Base-by-base conservation (phyloP, 306 rosid genomes). In the Corylus heterophylla region DNA sequence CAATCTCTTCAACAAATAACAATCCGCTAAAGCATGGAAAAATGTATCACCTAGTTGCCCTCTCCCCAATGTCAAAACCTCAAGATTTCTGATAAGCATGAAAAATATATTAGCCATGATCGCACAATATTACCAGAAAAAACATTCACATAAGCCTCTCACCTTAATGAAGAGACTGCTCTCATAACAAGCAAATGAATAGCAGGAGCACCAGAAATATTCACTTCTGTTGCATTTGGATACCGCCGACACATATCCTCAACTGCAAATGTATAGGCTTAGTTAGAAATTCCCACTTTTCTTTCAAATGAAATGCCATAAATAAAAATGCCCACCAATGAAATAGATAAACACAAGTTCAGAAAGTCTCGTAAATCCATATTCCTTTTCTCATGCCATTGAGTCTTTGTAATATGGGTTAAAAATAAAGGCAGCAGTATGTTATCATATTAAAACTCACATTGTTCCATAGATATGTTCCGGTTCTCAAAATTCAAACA, bases 221-320 rank as follows among this genome's bases (percentile, higher is more conserved):
- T 93, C 83, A 96, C 85, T 72, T 89, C 93, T 59, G 97, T 91
- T 42, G 98, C 99, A 87, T 91, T 96, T 13, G 99, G 99, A 88
- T 96, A 96, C 58, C 98, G 92, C 79, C 89, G 86, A 85, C 99
- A 93, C 92, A 96, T 89, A 85, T 93, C 94, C 85, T 90, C 99
- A 84, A 96, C 99, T 96, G 91, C 69, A 86, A 73, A 81, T 59
- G 47, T 63, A 85, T 27, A 63, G 16, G 17, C 8, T 7, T 16
- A 83, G 76, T 62, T 63, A 74, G 31, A 54, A 78, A 80, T 87
- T 51, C 81, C 85, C 75, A 81, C 55, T 52, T 29, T 70, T 62
- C 22, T 51, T 75, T 27, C 12, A 29, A 25, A 16, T 5, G 11
- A 72, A 31, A 42, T 2, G 14, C 52, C 12, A 4, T 12, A 14